Evolutionary conservation across 805 yeast species (phyloP).

Genomic region (Starmerella stellata): DNA sequence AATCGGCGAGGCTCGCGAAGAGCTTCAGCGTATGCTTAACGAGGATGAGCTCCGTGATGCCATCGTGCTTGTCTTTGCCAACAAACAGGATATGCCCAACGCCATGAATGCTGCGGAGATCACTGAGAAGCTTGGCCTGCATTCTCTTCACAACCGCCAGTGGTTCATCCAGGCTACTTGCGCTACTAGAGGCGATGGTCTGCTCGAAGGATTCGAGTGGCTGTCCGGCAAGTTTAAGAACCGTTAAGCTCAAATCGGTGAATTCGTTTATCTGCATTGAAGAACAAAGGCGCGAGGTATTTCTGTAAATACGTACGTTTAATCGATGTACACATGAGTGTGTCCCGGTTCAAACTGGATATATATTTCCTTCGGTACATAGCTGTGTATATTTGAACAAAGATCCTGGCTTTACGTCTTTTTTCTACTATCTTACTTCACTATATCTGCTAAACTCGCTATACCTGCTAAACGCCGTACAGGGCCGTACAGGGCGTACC

Average conservation of each 20-base stretch:
- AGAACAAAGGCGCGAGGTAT: background rate
- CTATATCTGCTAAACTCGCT: no score
- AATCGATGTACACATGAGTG: background rate
- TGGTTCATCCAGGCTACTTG: constrained; percentile 99
- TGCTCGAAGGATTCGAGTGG: constrained; percentile 96
- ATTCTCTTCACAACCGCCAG: constrained; percentile 94
- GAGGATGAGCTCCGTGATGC: constrained; percentile 98
- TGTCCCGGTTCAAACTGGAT: no score
- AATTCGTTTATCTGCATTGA: background rate
- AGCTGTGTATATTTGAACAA: no score
- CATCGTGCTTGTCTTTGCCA: constrained; percentile 83
- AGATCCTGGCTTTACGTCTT: no score
- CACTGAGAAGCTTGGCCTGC: constrained; percentile 90
- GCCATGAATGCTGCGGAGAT: constrained; percentile 98
- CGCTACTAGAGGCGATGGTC: constrained; percentile 98
- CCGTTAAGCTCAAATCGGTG: constrained; percentile 17
- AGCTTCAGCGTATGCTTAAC: constrained; percentile 92
- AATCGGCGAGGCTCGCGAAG: constrained; percentile 94
- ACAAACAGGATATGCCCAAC: constrained; percentile 96
- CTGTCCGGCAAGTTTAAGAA: constrained; percentile 74
- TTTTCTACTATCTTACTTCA: no score
- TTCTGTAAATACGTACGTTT: background rate
- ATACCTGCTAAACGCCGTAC: no score
- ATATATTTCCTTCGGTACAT: background rate
- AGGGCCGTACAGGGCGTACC: no score